Evolutionary conservation across 495 filamentous ascomycete genomes (phyloP), one percentile per base, ranked within the genome.

Genomic region (Podospora australis): DNA sequence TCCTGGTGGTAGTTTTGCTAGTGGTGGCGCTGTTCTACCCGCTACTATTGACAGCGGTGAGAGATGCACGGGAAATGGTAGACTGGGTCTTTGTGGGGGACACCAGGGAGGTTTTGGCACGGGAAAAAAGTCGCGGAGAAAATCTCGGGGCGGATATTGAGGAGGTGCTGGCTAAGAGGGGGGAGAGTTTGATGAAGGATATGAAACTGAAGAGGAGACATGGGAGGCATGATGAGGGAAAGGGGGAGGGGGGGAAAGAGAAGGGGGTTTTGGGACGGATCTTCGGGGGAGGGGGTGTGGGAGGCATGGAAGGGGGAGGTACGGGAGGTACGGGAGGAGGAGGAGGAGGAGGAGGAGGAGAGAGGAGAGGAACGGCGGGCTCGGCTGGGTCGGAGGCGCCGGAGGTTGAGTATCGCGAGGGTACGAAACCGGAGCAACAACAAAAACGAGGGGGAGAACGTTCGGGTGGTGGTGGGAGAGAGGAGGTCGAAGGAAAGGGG

Each of bases 41-140:
- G 2, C 43, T 66, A 10, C 70, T 72, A 24, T 46, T 74, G 23
- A 59, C 63, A n/a, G 20, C 63, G 32, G 64, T 66, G 19, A 51
- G 24, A 17, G 69, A 70, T 42, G 70, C 66, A 4, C 59, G 61
- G 46, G 45, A 34, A 2, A 47, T 74, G 46, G 68, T 68, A 4
- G 70, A 73, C 49, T 35, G n/a, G 19, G 42, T 21, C 7, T 6
- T 21, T 14, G 3, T 30, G 30, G 13, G 40, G 16, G 17, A 10
- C 25, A 13, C 2, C 7, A 29, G 3, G 46, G 35, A 29, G 2
- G 35, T 1, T 6, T 6, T 6, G 26, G 26, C 13, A 30, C 26
- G 26, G 6, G 26, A 13, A 30, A 30, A 30, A 13, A 13, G 26
- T 30, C 6, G 13, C 13, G 26, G 13, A 30, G 26, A 30, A 30